A percentile compares a stretch with the other conserved stretches of the same genome.
Evolutionary conservation across 192 early-diverging fungal species (phyloP).

Genomic region (Coemansia sp.): DNA sequence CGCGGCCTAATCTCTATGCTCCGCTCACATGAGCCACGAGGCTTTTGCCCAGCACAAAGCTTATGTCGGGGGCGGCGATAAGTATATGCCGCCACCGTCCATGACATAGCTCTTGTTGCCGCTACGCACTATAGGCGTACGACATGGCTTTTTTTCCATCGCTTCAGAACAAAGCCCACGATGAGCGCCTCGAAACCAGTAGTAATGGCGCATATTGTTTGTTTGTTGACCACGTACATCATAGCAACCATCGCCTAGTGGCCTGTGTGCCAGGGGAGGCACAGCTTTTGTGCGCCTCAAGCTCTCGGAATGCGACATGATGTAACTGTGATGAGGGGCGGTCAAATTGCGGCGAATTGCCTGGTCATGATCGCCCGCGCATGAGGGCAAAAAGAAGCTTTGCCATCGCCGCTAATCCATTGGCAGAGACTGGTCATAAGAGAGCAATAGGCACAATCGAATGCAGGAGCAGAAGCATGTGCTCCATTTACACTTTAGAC

Average conservation of each 20-base stretch:
- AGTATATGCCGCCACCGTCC: neutral
- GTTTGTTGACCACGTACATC: neutral
- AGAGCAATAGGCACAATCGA: neutral
- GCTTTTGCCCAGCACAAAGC: neutral
- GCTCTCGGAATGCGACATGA: neutral
- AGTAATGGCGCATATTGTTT: neutral
- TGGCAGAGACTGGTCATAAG: slow-evolving; percentile 7
- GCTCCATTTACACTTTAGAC: neutral
- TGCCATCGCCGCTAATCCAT: slow-evolving; percentile 6
- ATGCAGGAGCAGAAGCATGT: neutral
- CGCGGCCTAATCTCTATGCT: slow-evolving; percentile 11
- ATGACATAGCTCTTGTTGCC: neutral
- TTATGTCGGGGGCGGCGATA: neutral
- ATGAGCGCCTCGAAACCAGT: neutral
- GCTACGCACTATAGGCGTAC: neutral
- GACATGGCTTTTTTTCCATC: neutral
- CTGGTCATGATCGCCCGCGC: neutral
- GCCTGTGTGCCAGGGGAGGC: neutral
- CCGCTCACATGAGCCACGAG: neutral
- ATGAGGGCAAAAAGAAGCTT: neutral
- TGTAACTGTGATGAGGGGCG: neutral
- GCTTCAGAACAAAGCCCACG: neutral
- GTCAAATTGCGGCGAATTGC: slow-evolving; percentile 4
- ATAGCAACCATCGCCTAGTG: neutral
- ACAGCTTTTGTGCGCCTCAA: neutral